These are phyloP conservation scores for Inonotus obliquus DNA, from an alignment of 1,284 basidiomycete genomes.

Conservation along the genomic window DNA sequence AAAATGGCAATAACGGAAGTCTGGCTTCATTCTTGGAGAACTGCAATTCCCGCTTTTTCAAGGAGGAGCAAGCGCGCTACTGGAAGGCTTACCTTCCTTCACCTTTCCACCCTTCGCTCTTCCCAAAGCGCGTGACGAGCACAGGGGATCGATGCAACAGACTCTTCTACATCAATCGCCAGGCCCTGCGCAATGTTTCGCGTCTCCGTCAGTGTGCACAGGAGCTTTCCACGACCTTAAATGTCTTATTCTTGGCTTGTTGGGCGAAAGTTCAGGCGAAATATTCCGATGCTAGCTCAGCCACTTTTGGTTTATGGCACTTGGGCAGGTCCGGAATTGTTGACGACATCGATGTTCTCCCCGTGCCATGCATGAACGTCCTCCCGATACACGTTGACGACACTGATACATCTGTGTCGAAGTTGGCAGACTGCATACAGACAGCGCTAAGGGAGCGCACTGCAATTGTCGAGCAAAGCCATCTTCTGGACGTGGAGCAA, in stretches of 20 bases:
- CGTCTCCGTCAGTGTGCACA: constrained; percentile 30
- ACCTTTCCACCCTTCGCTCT: constrained; percentile 27
- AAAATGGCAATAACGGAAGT: constrained; percentile 22
- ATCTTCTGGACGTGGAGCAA: constrained; percentile 33
- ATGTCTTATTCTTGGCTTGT: constrained; percentile 39
- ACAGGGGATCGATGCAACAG: constrained; percentile 16
- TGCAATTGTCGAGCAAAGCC: constrained; percentile 39
- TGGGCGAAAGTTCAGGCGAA: constrained; percentile 41
- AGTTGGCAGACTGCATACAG: constrained; percentile 26
- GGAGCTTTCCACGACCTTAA: constrained; percentile 31
- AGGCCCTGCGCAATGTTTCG: constrained; percentile 23
- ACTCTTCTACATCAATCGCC: constrained; percentile 23
- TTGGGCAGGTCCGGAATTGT: constrained; percentile 37
- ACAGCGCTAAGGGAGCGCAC: constrained; percentile 36
- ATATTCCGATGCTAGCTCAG: constrained; percentile 27
- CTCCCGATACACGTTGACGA: constrained; percentile 36
- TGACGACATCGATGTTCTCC: constrained; percentile 34
- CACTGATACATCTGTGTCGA: constrained; percentile 8
- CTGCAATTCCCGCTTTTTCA: constrained; percentile 25
- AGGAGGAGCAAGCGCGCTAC: constrained; percentile 34
- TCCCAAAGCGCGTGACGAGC: constrained; percentile 26
- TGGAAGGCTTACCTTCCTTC: constrained; percentile 35
- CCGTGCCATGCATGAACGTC: constrained; percentile 44
- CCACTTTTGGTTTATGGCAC: constrained; percentile 45
- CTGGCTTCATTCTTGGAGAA: constrained; percentile 31